These are phyloP conservation scores for Heterobasidion annosum DNA, from an alignment of 1,284 basidiomycete genomes.

Conservation along the genomic window DNA sequence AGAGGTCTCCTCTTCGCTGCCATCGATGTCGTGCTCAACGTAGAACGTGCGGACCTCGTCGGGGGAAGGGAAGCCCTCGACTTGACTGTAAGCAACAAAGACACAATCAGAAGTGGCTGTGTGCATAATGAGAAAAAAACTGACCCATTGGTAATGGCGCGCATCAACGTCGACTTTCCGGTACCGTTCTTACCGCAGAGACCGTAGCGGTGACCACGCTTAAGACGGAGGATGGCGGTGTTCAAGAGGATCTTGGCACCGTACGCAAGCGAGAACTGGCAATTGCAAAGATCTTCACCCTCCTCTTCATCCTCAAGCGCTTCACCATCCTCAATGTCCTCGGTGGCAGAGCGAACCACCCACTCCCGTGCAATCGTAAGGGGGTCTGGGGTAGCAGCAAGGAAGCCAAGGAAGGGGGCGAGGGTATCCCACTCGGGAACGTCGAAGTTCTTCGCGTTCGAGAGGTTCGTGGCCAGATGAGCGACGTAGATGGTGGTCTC, in stretches of 20 bases:
- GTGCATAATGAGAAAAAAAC: conserved; percentile 7
- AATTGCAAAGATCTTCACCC: conserved; percentile 97
- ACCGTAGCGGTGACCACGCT: conserved; percentile 98
- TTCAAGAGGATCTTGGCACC: conserved; percentile 98
- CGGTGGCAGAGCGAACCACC: conserved; percentile 82
- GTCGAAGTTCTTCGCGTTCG: conserved; percentile 90
- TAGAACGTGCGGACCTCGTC: conserved; percentile 97
- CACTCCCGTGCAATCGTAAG: conserved; percentile 72
- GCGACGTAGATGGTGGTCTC: conserved; percentile 67
- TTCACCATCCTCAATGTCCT: conserved; percentile 63
- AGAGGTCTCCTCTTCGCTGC: conserved; percentile 87
- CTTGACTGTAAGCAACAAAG: conserved; percentile 48
- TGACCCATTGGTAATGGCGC: conserved; percentile 80
- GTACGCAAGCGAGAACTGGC: conserved; percentile 95
- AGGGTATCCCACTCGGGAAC: conserved; percentile 82
- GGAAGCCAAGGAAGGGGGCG: conserved; percentile 69
- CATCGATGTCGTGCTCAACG: conserved; percentile 98
- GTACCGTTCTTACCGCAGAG: conserved; percentile 98
- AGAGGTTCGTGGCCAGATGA: conserved; percentile 75
- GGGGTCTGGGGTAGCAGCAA: conserved; percentile 58
- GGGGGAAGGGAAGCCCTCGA: conserved; percentile 95
- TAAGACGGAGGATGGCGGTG: conserved; percentile 92
- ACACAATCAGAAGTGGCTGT: conserved; percentile 1
- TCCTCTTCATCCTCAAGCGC: conserved; percentile 88
- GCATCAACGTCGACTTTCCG: conserved; percentile 98